Evolutionary conservation across 140 eudicot genomes (phyloP), one percentile per base, ranked within the genome.

Genomic region (Bidens hawaiensis): DNA sequence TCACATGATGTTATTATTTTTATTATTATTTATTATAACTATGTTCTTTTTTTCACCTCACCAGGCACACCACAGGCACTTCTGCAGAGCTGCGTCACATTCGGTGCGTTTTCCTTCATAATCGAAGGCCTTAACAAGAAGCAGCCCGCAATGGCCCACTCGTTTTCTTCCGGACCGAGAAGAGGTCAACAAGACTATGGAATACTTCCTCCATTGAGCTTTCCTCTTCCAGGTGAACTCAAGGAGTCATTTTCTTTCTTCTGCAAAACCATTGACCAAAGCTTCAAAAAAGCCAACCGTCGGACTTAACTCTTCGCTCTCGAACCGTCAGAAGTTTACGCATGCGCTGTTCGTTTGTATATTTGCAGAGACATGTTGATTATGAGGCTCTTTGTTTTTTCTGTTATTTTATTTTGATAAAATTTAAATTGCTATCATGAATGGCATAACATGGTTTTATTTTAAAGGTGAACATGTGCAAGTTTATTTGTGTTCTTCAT

Each of bases 41-140:
- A 41, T 43, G 13, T 26, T 3, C n/a, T 21, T 3, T 34, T 21
- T 31, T 17, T 15, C n/a, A n/a, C n/a, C n/a, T 33, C 49, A 19
- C 16, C 75, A 89, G 97, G 96, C 67, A 79, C 88, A 36, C 96
- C 97, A 14, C 94, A 82, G 62, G 88, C 89, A 28, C 95, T 90
- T 63, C 84, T 87, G 14, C 94, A 87, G 66, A 90, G 83, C 72
- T 90, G 97, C 45, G 61, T 84, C 50, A 90, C 96, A 11, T 87
- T 87, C 54, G 97, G 97, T 42, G 96, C 96, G 25, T 90, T 90
- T 65, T 83, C 96, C 1, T 82, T 87, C 61, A 41, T 90, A 34
- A 70, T 87, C 2, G 97, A 90, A 78, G 88, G 91, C 16, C 86
- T 87, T 26, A 90, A 90, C 91, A 84, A 84, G 72, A 79, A 69